Evolutionary conservation across 2,329 filamentous ascomycete genomes (phyloP).

Genomic region (Chrysosporium keratinophilum): DNA sequence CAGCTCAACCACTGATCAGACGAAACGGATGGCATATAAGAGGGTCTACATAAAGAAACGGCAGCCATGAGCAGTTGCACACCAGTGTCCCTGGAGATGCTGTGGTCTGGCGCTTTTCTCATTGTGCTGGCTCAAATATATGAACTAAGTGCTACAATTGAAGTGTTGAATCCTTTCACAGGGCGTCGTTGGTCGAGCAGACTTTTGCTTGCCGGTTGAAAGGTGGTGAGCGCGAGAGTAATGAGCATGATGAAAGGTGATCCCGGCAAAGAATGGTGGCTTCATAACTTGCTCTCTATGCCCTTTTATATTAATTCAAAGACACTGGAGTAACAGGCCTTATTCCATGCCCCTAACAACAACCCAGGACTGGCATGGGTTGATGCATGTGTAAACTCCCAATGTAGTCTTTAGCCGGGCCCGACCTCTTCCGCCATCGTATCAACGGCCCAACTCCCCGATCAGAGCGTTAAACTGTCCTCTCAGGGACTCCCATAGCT

Average conservation of each 20-base stretch:
- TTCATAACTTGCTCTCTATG: not conserved
- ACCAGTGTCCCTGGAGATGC: not conserved
- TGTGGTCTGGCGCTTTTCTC: not conserved
- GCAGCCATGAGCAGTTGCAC: not conserved
- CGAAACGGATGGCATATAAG: not conserved
- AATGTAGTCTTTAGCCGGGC: too few species aligned
- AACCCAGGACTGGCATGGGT: too few species aligned
- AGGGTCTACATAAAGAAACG: not conserved
- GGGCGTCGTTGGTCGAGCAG: not conserved
- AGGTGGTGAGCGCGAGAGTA: not conserved
- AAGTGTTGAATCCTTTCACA: not conserved
- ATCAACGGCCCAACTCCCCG: conserved; percentile 21
- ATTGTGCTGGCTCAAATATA: not conserved
- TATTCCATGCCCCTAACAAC: too few species aligned
- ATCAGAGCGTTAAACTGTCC: conserved; percentile 39
- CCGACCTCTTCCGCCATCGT: too few species aligned
- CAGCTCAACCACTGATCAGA: not conserved
- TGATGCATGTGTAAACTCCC: too few species aligned
- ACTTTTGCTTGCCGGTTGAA: not conserved
- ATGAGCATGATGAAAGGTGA: not conserved
- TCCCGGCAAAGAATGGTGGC: not conserved
- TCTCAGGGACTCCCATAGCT: conserved; percentile 43
- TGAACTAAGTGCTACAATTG: not conserved
- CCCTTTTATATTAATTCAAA: not conserved
- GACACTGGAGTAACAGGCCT: not conserved